A percentile compares a stretch with the other conserved stretches of the same genome.
phyloP scores from a whole-genome alignment of 2,329 filamentous ascomycete genomes.

The Aspergillus japonicus region DNA sequence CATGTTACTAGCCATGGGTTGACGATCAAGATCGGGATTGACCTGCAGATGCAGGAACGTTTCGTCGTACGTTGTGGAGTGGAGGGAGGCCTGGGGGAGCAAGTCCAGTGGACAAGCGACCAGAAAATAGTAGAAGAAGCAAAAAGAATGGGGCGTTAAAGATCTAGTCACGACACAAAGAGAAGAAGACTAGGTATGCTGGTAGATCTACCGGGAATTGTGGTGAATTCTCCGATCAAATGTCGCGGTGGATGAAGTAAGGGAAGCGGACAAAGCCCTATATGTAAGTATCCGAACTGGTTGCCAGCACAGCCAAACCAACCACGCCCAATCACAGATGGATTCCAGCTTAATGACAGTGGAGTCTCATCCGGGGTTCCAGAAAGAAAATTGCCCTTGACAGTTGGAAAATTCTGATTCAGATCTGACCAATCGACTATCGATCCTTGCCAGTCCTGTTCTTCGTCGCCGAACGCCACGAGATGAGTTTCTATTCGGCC shows the following conservation, averaged over 20 bases:
- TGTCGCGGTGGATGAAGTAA: conserved; percentile 5
- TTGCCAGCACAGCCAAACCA: conserved; percentile 15
- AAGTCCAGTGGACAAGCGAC: neutral
- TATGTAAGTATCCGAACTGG: conserved; percentile 28
- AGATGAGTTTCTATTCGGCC: neutral
- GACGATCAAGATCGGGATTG: neutral
- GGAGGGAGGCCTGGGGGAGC: neutral
- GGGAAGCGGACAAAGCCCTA: conserved; percentile 25
- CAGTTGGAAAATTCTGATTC: neutral
- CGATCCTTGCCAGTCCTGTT: neutral
- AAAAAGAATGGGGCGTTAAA: neutral
- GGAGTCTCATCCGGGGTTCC: neutral
- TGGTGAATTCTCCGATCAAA: conserved; percentile 13
- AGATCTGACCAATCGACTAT: neutral
- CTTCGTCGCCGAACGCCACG: neutral
- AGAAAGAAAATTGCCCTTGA: neutral
- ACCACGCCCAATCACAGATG: conserved; percentile 4
- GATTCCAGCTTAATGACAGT: neutral
- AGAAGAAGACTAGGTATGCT: neutral
- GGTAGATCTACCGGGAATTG: neutral
- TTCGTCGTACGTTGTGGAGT: neutral
- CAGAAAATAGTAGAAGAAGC: neutral
- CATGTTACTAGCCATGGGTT: neutral
- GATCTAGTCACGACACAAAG: no score
- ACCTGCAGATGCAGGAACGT: neutral